These are phyloP conservation scores for Salix arbutifolia DNA, from an alignment of 345 rosid genomes.

Conservation along the genomic window DNA sequence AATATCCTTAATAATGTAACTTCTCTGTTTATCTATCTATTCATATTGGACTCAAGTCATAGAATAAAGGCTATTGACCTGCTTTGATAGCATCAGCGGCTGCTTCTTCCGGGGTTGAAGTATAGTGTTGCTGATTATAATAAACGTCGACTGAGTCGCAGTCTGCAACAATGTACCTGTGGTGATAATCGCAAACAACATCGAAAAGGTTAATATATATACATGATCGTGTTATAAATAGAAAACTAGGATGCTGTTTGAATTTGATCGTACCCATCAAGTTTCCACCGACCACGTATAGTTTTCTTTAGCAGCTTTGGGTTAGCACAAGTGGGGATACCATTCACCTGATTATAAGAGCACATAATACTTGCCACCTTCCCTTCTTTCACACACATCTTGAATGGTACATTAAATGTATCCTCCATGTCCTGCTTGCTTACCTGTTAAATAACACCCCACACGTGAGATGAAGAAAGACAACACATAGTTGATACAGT, in stretches of 20 bases:
- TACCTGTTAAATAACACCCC: conserved; percentile 9
- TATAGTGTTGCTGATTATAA: conserved; percentile 25
- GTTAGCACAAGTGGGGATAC: conserved; percentile 33
- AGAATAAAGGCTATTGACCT: conserved; percentile 29
- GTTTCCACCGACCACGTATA: conserved; percentile 27
- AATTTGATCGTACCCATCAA: conserved; percentile 16
- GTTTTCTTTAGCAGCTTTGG: conserved; percentile 24
- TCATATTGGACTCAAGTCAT: neutral
- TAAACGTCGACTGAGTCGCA: conserved; percentile 33
- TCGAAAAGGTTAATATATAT: neutral
- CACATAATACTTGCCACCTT: conserved; percentile 35
- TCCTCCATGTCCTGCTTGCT: conserved; percentile 35
- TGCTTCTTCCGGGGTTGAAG: conserved; percentile 38
- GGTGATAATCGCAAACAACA: neutral
- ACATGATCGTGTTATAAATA: neutral
- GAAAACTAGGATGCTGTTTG: neutral
- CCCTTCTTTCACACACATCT: conserved; percentile 27
- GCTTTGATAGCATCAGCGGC: conserved; percentile 89
- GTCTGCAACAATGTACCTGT: conserved; percentile 32
- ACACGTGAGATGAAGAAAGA: neutral
- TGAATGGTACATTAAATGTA: conserved; percentile 32
- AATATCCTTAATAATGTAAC: neutral
- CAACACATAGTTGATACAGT: neutral
- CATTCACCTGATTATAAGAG: conserved; percentile 35
- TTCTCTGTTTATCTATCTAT: too few species aligned